phyloP scores from a whole-genome alignment of 148 eudicot genomes.

The Mesembryanthemum crystallinum region DNA sequence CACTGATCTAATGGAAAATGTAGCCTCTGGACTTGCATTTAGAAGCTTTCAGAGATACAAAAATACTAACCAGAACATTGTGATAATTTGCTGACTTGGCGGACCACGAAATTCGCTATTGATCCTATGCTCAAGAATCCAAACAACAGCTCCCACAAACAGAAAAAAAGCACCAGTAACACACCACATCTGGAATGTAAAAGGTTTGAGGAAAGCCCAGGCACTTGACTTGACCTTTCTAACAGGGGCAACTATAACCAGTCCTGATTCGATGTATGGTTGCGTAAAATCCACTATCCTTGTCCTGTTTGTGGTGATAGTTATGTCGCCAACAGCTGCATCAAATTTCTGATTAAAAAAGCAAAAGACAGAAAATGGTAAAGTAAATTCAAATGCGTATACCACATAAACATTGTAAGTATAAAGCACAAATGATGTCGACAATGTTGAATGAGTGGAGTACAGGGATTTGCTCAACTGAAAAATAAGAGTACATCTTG shows the following conservation, averaged over 20 bases:
- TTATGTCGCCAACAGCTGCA: conserved; percentile 84
- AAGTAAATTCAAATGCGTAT: not conserved
- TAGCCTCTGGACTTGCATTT: not conserved
- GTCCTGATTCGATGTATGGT: conserved; percentile 68
- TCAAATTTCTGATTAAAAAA: conserved; percentile 52
- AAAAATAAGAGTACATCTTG: too few species aligned
- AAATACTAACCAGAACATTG: conserved; percentile 59
- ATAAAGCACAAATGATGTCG: not conserved
- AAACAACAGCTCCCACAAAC: conserved; percentile 64
- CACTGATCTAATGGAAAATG: too few species aligned
- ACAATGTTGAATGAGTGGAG: not conserved
- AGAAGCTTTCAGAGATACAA: conserved; percentile 3
- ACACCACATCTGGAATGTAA: conserved; percentile 59
- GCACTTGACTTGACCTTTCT: conserved; percentile 43
- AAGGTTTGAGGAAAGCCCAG: conserved; percentile 76
- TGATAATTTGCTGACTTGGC: conserved; percentile 64
- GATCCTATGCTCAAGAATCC: conserved; percentile 78
- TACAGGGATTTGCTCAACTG: too few species aligned
- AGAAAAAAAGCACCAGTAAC: conserved; percentile 58
- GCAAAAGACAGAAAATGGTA: conserved; percentile 11
- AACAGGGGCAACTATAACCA: conserved; percentile 65
- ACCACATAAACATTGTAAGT: not conserved
- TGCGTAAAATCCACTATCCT: conserved; percentile 83
- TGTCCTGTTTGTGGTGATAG: conserved; percentile 68
- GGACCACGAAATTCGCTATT: conserved; percentile 78